These are phyloP conservation scores for Vinca major DNA, from an alignment of 305 asterid species.

Conservation along the genomic window DNA sequence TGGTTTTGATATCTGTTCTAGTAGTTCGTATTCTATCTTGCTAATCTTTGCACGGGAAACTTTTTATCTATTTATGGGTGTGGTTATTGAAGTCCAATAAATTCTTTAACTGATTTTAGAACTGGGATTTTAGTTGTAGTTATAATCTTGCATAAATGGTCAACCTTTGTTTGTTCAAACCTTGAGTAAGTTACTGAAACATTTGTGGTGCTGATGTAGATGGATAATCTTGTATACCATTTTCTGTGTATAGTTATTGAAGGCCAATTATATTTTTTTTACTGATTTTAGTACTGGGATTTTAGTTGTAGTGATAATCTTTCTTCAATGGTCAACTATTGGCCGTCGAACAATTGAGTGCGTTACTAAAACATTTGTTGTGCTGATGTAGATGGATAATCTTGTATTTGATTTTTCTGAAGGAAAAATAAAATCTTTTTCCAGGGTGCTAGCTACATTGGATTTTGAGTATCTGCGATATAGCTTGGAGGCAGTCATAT, in stretches of 20 bases:
- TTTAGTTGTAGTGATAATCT: too few species aligned
- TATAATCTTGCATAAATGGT: constrained; percentile 16
- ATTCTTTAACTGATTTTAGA: neutral
- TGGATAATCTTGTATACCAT: neutral
- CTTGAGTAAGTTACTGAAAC: constrained; percentile 14
- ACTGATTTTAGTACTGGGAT: too few species aligned
- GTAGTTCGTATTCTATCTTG: neutral
- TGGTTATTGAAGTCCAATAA: neutral
- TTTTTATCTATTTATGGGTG: too few species aligned
- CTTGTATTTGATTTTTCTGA: neutral
- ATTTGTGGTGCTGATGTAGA: neutral
- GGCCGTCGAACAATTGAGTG: constrained; percentile 14
- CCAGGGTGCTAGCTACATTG: neutral
- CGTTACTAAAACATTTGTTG: neutral
- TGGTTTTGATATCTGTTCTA: constrained; percentile 1
- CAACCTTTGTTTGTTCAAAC: constrained; percentile 11
- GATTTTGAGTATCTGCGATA: neutral
- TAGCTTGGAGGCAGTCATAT: constrained; percentile 8
- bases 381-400: neutral
- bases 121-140: constrained; percentile 15
- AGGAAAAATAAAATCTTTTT: neutral
- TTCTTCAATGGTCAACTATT: constrained; percentile 16
- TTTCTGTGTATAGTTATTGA: too few species aligned
- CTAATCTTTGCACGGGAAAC: too few species aligned
- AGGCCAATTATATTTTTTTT: too few species aligned